Evolutionary conservation across 2,329 filamentous ascomycete species (phyloP).

Genomic region (Didymella pinodella): DNA sequence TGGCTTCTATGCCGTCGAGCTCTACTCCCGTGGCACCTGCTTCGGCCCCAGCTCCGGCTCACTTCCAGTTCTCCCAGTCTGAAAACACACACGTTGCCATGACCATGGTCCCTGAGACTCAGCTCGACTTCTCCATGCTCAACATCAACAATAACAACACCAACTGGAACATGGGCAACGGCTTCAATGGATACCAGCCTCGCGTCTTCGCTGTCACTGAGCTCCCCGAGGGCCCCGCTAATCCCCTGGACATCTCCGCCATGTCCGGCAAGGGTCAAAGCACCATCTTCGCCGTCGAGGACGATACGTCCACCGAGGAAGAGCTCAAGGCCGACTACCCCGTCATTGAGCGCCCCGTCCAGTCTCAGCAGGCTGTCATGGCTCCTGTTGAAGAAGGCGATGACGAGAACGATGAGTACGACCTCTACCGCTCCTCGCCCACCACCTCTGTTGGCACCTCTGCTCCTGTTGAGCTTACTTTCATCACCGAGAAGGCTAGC

Average conservation of each 20-base stretch:
- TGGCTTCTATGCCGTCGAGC: constrained; percentile 38
- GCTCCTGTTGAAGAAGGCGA: constrained; percentile 52
- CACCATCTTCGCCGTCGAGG: constrained; percentile 44
- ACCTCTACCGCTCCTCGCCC: constrained; percentile 63
- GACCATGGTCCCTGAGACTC: constrained; percentile 82
- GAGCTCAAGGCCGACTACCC: constrained; percentile 61
- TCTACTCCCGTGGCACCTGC: constrained; percentile 43
- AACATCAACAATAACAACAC: constrained; percentile 59
- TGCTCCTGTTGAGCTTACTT: constrained; percentile 44
- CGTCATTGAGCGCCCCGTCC: constrained; percentile 54
- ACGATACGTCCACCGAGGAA: constrained; percentile 56
- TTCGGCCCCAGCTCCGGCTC: constrained; percentile 61
- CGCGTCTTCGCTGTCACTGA: constrained; percentile 78
- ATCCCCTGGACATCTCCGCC: constrained; percentile 65
- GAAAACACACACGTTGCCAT: constrained; percentile 74
- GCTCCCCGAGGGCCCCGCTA: constrained; percentile 69
- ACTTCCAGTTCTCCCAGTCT: constrained; percentile 55
- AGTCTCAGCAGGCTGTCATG: constrained; percentile 30
- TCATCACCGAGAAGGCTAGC: constrained; percentile 70
- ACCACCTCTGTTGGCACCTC: constrained; percentile 37
- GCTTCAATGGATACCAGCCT: constrained; percentile 59
- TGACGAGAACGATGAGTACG: constrained; percentile 65
- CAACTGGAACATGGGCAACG: constrained; percentile 62
- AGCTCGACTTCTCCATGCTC: constrained; percentile 76
- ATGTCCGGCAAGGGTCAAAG: constrained; percentile 73